Evolutionary conservation across 2,329 filamentous ascomycete species (phyloP).

Genomic region (Helotiales sp.): DNA sequence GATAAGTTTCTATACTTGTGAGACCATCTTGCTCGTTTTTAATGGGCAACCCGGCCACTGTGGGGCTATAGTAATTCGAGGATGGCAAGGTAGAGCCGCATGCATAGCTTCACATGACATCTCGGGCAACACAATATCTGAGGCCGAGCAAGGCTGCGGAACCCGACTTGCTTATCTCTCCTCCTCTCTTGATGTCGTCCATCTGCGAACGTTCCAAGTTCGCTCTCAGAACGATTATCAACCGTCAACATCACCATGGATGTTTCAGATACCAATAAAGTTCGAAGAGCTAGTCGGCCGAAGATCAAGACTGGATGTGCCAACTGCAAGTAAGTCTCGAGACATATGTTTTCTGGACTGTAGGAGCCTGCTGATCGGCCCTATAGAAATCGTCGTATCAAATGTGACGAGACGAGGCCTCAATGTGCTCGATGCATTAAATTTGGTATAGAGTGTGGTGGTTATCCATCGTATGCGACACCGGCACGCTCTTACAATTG

Average conservation of each 20-base stretch:
- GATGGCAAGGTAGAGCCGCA: not conserved
- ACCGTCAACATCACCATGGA: not conserved
- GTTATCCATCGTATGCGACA: not conserved
- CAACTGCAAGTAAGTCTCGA: not conserved
- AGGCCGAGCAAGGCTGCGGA: not conserved
- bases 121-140: not conserved
- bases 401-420: not conserved
- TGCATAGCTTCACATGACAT: not conserved
- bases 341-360: not conserved
- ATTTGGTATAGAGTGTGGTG: not conserved
- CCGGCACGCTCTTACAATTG: too few relatives aligned
- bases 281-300: not conserved
- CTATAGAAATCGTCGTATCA: not conserved
- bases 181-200: not conserved
- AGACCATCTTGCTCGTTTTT: not conserved
- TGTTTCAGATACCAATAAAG: not conserved
- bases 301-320: not conserved
- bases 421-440: not conserved
- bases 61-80: not conserved
- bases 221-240: not conserved
- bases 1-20: not conserved
- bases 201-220: not conserved
- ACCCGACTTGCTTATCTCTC: not conserved
- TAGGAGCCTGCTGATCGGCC: not conserved
- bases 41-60: not conserved